Conservation (phyloP, 495 filamentous ascomycete species). For the Penicillium longicatenatum region DNA sequence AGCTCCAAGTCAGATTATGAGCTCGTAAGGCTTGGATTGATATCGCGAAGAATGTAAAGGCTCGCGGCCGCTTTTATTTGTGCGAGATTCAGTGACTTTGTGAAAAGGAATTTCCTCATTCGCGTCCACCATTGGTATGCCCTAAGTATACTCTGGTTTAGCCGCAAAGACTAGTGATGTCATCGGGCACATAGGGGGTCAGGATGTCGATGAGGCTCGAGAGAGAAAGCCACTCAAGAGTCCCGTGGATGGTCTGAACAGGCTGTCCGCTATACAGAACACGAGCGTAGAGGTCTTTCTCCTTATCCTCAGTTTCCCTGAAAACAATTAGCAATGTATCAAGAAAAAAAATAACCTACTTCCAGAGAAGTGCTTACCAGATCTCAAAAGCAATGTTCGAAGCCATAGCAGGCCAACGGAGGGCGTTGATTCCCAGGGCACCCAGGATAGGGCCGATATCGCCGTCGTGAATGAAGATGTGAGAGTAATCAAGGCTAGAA, state of each 20-base stretch:
- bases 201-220: slow-evolving; percentile 16
- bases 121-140: no score
- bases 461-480: slow-evolving; percentile 33
- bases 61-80: no score
- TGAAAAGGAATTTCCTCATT: no score
- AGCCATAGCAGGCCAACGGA: slow-evolving; percentile 26
- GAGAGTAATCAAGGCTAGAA: slow-evolving; percentile 34
- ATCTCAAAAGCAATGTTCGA: slow-evolving; percentile 15
- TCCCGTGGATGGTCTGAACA: slow-evolving; percentile 19
- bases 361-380: slow-evolving; percentile 31
- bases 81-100: no score
- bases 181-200: slow-evolving; percentile 12
- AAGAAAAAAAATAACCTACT: background rate
- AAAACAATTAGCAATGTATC: slow-evolving; percentile 1
- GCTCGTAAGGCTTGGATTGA: no score
- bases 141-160: no score
- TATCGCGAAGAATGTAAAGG: no score
- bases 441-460: slow-evolving; percentile 35
- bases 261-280: slow-evolving; percentile 43
- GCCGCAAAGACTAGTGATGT: slow-evolving; percentile 21
- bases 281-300: slow-evolving; percentile 29
- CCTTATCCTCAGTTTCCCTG: slow-evolving; percentile 18
- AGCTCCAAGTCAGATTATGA: no score
- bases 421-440: slow-evolving; percentile 24
- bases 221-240: slow-evolving; percentile 20